A percentile compares a stretch with the other conserved stretches of the same genome.
Evolutionary conservation across 2,329 filamentous ascomycete species (phyloP).

Genomic region (Parasarocladium wereldwijsianum): DNA sequence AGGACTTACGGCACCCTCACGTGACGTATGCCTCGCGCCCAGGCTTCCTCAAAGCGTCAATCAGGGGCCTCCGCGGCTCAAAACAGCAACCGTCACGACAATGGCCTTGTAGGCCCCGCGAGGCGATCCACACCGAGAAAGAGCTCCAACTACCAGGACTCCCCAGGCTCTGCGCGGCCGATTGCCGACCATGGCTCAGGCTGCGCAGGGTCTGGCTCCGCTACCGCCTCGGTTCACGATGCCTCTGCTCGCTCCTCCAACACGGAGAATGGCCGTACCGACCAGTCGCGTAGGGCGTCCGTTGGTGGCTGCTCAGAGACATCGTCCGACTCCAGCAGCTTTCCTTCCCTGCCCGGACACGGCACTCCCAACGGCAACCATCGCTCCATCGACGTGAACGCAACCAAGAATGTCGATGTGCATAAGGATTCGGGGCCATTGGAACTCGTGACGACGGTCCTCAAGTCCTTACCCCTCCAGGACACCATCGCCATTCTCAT

Average conservation of each 20-base stretch:
- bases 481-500: slow-evolving; percentile 96
- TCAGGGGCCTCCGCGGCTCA: slow-evolving; percentile 47
- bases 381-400: slow-evolving; percentile 56
- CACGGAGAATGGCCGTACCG: slow-evolving; percentile 24
- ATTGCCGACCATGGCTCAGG: slow-evolving; percentile 15
- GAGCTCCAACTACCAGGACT: slow-evolving; percentile 29
- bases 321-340: slow-evolving; percentile 36
- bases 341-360: slow-evolving; percentile 20
- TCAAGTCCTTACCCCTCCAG: slow-evolving; percentile 78
- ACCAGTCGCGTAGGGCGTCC: slow-evolving; percentile 31
- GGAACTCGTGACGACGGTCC: slow-evolving; percentile 69
- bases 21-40: slow-evolving; percentile 47
- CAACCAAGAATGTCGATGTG: slow-evolving; percentile 50
- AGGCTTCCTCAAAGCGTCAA: slow-evolving; percentile 46
- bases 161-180: slow-evolving; percentile 18
- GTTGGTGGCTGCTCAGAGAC: slow-evolving; percentile 37
- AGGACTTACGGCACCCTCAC: too few species aligned
- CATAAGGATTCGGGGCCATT: slow-evolving; percentile 60
- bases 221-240: slow-evolving; percentile 6
- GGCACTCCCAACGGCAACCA: slow-evolving; percentile 31
- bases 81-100: slow-evolving; percentile 71
- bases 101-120: slow-evolving; percentile 58
- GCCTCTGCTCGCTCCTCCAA: slow-evolving; percentile 5
- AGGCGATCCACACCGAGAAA: slow-evolving; percentile 26
- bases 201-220: slow-evolving; percentile 16